A percentile compares a stretch with the other conserved stretches of the same genome.
phyloP scores from a whole-genome alignment of 2,329 filamentous ascomycete genomes.

The Grosmannia serpens region DNA sequence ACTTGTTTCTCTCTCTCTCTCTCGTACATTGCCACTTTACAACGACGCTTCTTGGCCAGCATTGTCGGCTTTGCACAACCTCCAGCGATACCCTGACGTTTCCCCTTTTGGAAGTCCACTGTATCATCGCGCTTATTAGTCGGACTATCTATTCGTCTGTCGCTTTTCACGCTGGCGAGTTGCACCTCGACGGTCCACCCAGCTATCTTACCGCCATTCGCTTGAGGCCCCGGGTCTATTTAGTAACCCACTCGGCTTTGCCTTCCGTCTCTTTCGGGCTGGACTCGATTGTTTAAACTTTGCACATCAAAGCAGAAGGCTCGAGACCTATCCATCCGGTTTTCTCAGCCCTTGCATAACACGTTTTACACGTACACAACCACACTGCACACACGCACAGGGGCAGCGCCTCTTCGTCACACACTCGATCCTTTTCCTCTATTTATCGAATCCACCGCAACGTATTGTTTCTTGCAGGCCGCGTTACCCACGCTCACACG shows the following conservation, averaged over 20 bases:
- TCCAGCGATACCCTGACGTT: neutral
- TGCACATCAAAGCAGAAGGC: neutral
- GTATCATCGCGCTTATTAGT: neutral
- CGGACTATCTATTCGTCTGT: neutral
- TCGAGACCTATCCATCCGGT: no score
- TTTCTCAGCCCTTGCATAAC: neutral
- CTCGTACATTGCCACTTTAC: neutral
- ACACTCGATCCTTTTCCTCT: neutral
- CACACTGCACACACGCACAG: constrained; percentile 4
- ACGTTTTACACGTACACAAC: constrained; percentile 1
- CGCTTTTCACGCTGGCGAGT: constrained; percentile 8
- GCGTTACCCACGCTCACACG: neutral
- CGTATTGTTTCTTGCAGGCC: neutral
- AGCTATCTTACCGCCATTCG: constrained; percentile 8
- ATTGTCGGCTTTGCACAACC: no score
- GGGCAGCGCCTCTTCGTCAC: constrained; percentile 12
- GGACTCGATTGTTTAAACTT: constrained; percentile 17
- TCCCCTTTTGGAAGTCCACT: neutral
- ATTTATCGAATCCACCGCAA: neutral
- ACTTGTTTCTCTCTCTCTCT: neutral
- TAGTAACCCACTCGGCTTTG: neutral
- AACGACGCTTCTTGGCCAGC: neutral
- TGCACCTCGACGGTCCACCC: constrained; percentile 16
- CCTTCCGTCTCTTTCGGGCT: constrained; percentile 18
- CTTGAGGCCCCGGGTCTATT: constrained; percentile 16